These are phyloP conservation scores for Globisporangium megalacanthum DNA, from an alignment of 352 stramenopile species.

Conservation along the genomic window DNA sequence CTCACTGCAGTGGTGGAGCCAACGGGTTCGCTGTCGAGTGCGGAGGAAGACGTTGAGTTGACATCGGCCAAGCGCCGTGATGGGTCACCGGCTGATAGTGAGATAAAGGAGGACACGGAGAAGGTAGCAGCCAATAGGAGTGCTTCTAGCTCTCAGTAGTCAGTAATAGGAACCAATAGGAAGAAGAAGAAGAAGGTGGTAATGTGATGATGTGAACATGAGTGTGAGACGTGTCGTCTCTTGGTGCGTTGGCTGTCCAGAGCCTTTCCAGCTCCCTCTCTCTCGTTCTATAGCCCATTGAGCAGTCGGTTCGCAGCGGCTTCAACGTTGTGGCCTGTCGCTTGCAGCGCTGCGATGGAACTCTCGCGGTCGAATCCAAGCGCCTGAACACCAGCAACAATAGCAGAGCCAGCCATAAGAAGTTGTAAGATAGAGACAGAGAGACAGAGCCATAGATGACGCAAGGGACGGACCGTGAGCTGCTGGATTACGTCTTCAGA, in stretches of 20 bases:
- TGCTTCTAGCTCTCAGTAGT: too few species aligned
- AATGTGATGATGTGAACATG: neutral
- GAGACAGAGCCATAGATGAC: slow-evolving; percentile 6
- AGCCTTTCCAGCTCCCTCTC: neutral
- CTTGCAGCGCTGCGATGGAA: slow-evolving; percentile 61
- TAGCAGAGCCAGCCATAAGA: too few species aligned
- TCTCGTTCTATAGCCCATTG: slow-evolving; percentile 46
- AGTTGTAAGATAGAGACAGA: slow-evolving; percentile 3
- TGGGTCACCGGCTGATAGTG: too few species aligned
- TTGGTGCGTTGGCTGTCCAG: neutral
- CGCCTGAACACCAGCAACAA: slow-evolving; percentile 21
- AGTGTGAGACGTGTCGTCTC: neutral
- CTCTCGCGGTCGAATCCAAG: slow-evolving; percentile 71
- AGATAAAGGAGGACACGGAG: too few species aligned
- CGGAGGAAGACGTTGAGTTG: neutral
- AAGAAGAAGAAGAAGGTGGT: too few species aligned
- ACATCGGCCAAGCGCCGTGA: neutral
- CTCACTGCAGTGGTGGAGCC: slow-evolving; percentile 11
- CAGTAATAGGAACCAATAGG: too few species aligned
- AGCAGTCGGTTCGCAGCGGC: slow-evolving; percentile 76
- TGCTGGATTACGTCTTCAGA: slow-evolving; percentile 76
- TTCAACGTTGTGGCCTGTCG: slow-evolving; percentile 84
- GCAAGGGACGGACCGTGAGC: slow-evolving; percentile 47
- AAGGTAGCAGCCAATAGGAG: too few species aligned
- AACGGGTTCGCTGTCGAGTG: neutral